phyloP scores from a whole-genome alignment of 176 grass and related monocot genomes.

The Triticum monococcum region DNA sequence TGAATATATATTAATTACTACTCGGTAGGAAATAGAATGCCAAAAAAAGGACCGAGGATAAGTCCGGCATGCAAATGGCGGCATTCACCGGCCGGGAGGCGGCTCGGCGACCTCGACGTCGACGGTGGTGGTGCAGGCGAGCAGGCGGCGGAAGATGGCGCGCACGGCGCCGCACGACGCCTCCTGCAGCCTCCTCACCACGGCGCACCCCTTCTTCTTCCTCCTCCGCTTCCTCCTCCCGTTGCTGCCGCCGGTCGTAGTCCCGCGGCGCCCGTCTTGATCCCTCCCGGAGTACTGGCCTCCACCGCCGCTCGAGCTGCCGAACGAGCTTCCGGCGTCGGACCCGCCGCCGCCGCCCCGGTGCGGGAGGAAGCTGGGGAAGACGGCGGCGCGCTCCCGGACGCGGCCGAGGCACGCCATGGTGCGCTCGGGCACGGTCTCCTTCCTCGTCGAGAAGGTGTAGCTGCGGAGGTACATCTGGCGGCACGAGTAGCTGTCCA shows the following conservation, averaged over 20 bases:
- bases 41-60: background rate
- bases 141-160: conserved; percentile 63
- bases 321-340: conserved; percentile 26
- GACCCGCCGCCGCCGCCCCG: background rate
- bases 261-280: background rate
- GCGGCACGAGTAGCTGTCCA: conserved; percentile 94
- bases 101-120: conserved; percentile 53
- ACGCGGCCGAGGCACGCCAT: conserved; percentile 64
- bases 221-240: background rate
- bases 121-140: conserved; percentile 63
- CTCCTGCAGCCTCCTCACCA: conserved; percentile 50
- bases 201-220: conserved; percentile 35
- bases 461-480: conserved; percentile 97
- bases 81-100: background rate
- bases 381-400: conserved; percentile 51
- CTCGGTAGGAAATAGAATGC: background rate
- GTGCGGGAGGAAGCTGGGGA: conserved; percentile 49
- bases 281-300: background rate
- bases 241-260: background rate
- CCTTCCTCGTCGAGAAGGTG: conserved; percentile 88
- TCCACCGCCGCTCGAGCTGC: conserved; percentile 20
- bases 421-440: conserved; percentile 79
- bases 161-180: conserved; percentile 48
- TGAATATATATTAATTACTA: background rate
- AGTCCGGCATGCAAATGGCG: background rate